Evolutionary conservation across 768 basidiomycete species (phyloP).

Genomic region (Tricholomella constricta): DNA sequence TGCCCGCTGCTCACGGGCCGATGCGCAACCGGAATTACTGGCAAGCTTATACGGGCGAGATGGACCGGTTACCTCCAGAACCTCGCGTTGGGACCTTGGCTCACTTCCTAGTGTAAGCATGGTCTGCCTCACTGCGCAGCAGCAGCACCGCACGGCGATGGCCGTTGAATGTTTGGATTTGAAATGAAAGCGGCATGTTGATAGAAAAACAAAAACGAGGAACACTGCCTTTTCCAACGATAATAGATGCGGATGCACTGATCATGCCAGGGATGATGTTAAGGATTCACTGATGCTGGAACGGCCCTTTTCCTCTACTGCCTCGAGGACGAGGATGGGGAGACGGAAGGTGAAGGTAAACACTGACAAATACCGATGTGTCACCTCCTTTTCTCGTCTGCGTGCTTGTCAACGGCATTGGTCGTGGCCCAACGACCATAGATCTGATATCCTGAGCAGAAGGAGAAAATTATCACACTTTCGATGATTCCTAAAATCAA

Average conservation of each 20-base stretch:
- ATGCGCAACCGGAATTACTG: background rate
- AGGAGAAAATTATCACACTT: too few species aligned
- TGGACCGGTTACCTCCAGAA: background rate
- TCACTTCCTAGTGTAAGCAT: background rate
- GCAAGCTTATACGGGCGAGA: background rate
- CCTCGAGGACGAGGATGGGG: background rate
- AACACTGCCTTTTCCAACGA: too few species aligned
- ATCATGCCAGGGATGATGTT: too few species aligned
- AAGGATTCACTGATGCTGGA: too few species aligned
- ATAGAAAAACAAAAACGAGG: too few species aligned
- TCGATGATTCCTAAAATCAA: constrained; percentile 14
- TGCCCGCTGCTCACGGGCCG: too few species aligned
- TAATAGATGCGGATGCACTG: too few species aligned
- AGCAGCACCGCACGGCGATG: background rate
- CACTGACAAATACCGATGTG: constrained; percentile 7
- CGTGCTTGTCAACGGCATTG: background rate
- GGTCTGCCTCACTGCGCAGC: too few species aligned
- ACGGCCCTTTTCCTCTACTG: too few species aligned
- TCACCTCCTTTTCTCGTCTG: background rate
- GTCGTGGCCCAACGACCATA: too few species aligned
- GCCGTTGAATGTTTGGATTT: background rate
- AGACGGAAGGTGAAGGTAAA: background rate
- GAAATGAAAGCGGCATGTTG: too few species aligned
- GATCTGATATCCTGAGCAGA: too few species aligned
- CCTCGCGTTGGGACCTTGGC: background rate